These are phyloP conservation scores for Sclerotinia borealis DNA, from an alignment of 2,329 filamentous ascomycete genomes.

Conservation along the genomic window DNA sequence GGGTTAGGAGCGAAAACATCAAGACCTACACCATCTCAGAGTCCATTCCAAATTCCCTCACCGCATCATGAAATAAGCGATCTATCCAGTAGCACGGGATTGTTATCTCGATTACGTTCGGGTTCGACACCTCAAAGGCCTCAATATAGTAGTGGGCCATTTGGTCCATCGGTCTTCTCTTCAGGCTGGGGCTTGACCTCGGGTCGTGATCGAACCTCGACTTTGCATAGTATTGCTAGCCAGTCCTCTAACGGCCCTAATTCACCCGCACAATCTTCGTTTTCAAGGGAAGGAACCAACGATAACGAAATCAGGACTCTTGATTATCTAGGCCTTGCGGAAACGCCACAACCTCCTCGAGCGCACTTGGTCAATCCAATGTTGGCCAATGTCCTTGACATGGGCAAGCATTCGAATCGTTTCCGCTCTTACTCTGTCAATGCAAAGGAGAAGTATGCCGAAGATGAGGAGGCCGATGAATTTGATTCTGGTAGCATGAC, in stretches of 20 bases:
- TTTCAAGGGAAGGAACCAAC: slow-evolving; percentile 75
- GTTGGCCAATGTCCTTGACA: slow-evolving; percentile 56
- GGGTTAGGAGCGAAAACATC: slow-evolving; percentile 68
- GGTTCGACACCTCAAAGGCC: slow-evolving; percentile 91
- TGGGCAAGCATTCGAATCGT: slow-evolving; percentile 65
- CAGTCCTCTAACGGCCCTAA: slow-evolving; percentile 85
- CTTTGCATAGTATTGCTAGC: slow-evolving; percentile 75
- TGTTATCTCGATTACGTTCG: slow-evolving; percentile 80
- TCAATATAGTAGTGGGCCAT: slow-evolving; percentile 63
- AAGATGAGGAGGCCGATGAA: slow-evolving; percentile 77
- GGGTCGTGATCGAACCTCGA: slow-evolving; percentile 76
- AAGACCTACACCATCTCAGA: slow-evolving; percentile 78
- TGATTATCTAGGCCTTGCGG: slow-evolving; percentile 91
- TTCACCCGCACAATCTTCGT: slow-evolving; percentile 80
- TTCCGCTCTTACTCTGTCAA: slow-evolving; percentile 98
- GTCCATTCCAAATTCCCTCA: slow-evolving; percentile 70
- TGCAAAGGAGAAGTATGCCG: slow-evolving; percentile 94
- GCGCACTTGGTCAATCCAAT: slow-evolving; percentile 70
- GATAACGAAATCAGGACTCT: slow-evolving; percentile 90
- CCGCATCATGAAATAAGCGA: slow-evolving; percentile 43
- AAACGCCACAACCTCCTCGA: slow-evolving; percentile 77
- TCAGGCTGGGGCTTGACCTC: slow-evolving; percentile 69
- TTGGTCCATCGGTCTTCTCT: slow-evolving; percentile 82
- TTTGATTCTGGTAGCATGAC: slow-evolving; percentile 42
- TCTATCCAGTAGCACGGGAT: slow-evolving; percentile 57